Conservation (phyloP, 169 alveolate genomes). For the Cryptosporidium parvum region DNA sequence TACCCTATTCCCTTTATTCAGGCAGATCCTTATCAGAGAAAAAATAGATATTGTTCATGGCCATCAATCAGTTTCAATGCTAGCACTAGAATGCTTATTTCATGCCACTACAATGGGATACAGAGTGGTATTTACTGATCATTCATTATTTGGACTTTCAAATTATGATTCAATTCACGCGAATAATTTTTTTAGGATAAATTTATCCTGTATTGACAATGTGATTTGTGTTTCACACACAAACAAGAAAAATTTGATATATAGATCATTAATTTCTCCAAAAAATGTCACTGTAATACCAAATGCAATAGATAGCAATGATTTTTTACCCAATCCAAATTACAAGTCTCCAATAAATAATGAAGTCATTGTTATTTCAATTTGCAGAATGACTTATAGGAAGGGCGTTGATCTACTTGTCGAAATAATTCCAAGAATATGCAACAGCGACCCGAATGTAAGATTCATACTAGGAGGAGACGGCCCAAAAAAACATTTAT, state of each 20-base stretch:
- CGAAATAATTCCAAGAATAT: slow-evolving; percentile 95
- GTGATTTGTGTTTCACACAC: slow-evolving; percentile 94
- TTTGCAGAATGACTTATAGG: slow-evolving; percentile 95
- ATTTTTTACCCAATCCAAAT: slow-evolving; percentile 88
- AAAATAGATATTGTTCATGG: slow-evolving; percentile 94
- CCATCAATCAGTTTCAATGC: slow-evolving; percentile 91
- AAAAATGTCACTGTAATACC: slow-evolving; percentile 90
- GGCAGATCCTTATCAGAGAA: slow-evolving; percentile 95
- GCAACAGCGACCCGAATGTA: slow-evolving; percentile 92
- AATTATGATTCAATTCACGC: slow-evolving; percentile 95
- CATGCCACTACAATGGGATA: slow-evolving; percentile 88
- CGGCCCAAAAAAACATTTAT: slow-evolving; percentile 94
- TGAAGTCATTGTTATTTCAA: slow-evolving; percentile 92
- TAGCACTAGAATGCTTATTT: slow-evolving; percentile 83
- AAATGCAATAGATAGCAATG: slow-evolving; percentile 89
- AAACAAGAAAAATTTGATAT: slow-evolving; percentile 94
- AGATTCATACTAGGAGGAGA: slow-evolving; percentile 95
- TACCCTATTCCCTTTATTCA: slow-evolving; percentile 84
- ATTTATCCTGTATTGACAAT: slow-evolving; percentile 86
- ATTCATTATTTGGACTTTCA: slow-evolving; percentile 97
- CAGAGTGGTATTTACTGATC: slow-evolving; percentile 98
- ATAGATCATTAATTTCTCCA: slow-evolving; percentile 94
- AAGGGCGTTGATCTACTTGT: slow-evolving; percentile 98
- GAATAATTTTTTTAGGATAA: slow-evolving; percentile 88
- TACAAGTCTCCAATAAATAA: slow-evolving; percentile 85